Base-by-base conservation (phyloP, 257 asterid species). In the Nicotiana benthamiana region DNA sequence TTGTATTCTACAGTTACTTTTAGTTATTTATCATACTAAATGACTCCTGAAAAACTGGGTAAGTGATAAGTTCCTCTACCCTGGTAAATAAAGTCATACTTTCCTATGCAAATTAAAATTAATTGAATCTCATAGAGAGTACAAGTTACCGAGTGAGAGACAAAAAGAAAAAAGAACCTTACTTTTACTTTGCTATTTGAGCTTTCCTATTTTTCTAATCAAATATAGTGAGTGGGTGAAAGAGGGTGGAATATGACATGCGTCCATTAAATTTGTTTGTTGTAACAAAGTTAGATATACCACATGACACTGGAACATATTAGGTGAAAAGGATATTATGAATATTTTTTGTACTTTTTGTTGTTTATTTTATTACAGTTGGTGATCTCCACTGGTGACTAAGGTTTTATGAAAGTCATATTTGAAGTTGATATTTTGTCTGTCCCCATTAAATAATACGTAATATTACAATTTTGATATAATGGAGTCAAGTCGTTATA, bases 231-330 rank as follows among this genome's bases (percentile, higher is more conserved):
- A 82, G 46, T 61, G 80, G 76, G 82, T 46, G 53, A 77, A 77
- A 15, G 15, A 72, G 10, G 51, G 74, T 86, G 86, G 88, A 84
- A 68, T 54, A 27, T 72, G 86, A 87, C 85, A 60, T 72, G 26
- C 79, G 75, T 83, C 84, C 88, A 86, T 84, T 79, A 59, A 53
- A 15, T 68, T 76, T 43, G 80, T 52, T 34, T 48, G 9, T 15
- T 4, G 8, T 13, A 72, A 62, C 82, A 36, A 65, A 68, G 27
- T 36, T 74, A 46, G 70, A 83, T 57, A 86, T 54, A 81, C 81
- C 80, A 82, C 80, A 82, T 84, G 65, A 75, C 24, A 87, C 48
- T 83, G 88, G 85, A 82, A 84, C 53, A 36, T 79, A 56, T 26
- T 54, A 67, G 40, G 27, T 64, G 88, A 89, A 87, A 85, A 36